Conservation (phyloP, 805 yeast genomes). For the Saturnispora hagleri region DNA sequence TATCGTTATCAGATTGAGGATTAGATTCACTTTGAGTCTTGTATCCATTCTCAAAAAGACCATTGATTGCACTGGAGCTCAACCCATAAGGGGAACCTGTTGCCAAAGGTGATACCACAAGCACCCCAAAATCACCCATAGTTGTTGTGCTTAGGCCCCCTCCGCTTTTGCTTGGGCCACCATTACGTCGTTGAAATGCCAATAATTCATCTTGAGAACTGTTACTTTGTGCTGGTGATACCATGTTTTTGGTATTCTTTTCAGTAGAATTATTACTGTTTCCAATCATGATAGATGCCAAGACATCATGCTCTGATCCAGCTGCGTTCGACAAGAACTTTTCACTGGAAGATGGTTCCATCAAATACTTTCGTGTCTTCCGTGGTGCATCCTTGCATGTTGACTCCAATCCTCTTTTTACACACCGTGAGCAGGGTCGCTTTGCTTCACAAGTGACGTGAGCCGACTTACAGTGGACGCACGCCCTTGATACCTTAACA, state of each 20-base stretch:
- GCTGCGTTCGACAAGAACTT: slow-evolving; percentile 62
- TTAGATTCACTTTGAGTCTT: neutral
- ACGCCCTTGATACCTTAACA: slow-evolving; percentile 76
- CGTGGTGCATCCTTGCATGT: slow-evolving; percentile 87
- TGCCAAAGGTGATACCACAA: neutral
- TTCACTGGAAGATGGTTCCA: slow-evolving; percentile 29
- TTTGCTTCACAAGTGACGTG: slow-evolving; percentile 83
- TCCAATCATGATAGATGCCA: slow-evolving; percentile 47
- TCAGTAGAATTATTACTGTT: neutral
- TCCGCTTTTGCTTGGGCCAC: neutral
- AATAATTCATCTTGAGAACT: neutral
- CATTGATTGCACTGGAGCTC: neutral
- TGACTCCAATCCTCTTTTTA: slow-evolving; percentile 52
- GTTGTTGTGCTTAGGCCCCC: neutral
- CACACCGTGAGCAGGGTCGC: slow-evolving; percentile 62
- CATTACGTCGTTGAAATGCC: neutral
- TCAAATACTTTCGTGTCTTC: slow-evolving; percentile 71
- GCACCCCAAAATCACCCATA: neutral
- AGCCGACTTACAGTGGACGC: slow-evolving; percentile 82
- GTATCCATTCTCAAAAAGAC: neutral
- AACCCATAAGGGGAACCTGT: neutral
- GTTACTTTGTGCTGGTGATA: neutral
- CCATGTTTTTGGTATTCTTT: neutral
- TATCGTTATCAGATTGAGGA: neutral
- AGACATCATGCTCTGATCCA: slow-evolving; percentile 59